A percentile compares a stretch with the other conserved stretches of the same genome.
These are phyloP conservation scores for Chrysoporthe austroafricana DNA, from an alignment of 2,329 filamentous ascomycete species.

Conservation along the genomic window DNA sequence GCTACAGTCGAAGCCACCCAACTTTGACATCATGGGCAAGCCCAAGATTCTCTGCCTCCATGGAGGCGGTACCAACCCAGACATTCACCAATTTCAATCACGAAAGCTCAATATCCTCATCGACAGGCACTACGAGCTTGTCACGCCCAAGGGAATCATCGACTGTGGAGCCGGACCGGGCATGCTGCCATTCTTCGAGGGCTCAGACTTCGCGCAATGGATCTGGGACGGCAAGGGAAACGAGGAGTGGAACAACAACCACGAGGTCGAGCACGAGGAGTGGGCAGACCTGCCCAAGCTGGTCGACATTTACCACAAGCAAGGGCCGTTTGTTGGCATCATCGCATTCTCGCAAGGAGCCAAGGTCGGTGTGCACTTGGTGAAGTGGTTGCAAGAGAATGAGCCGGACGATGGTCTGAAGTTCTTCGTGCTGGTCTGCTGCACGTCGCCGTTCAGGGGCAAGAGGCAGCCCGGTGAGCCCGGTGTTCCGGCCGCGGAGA, in stretches of 20 bases:
- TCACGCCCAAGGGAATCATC: constrained; percentile 21
- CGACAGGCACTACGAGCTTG: constrained; percentile 20
- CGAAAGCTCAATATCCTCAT: constrained; percentile 22
- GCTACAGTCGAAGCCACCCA: background rate
- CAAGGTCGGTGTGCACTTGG: constrained; percentile 21
- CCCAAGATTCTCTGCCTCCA: constrained; percentile 23
- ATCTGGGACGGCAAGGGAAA: constrained; percentile 23
- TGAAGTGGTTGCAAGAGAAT: constrained; percentile 23
- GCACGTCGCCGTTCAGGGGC: constrained; percentile 20
- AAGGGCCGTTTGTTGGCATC: constrained; percentile 22
- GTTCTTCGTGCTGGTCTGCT: constrained; percentile 20
- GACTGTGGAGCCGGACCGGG: constrained; percentile 22
- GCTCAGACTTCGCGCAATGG: constrained; percentile 21
- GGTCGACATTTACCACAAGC: constrained; percentile 62
- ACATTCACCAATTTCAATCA: constrained; percentile 22
- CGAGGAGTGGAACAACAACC: constrained; percentile 15
- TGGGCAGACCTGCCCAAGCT: constrained; percentile 74
- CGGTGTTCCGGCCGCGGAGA: constrained; percentile 14
- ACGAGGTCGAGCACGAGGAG: constrained; percentile 72
- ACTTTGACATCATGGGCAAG: constrained; percentile 13
- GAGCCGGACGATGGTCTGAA: constrained; percentile 20
- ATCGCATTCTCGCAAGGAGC: constrained; percentile 21
- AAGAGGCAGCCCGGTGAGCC: constrained; percentile 23
- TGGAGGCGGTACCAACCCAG: constrained; percentile 22
- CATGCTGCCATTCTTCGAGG: constrained; percentile 24